phyloP scores from a whole-genome alignment of 2,329 filamentous ascomycete species.

The Colletotrichum spinosum region DNA sequence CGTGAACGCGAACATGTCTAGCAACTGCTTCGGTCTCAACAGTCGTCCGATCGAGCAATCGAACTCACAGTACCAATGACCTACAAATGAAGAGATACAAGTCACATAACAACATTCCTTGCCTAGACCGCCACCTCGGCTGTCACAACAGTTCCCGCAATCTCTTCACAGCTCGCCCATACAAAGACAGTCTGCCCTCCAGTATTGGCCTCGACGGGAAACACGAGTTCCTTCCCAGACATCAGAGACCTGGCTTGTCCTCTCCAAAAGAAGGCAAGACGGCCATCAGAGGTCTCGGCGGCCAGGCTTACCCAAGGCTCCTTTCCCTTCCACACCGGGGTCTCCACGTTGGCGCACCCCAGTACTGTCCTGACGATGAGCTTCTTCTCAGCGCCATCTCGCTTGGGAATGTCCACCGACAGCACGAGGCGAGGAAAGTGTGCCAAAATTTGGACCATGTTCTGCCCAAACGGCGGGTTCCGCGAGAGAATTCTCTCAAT shows the following conservation, averaged over 20 bases:
- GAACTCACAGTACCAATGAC: too few species aligned
- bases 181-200: constrained; percentile 67
- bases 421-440: constrained; percentile 74
- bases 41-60: too few species aligned
- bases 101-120: background rate
- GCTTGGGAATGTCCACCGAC: constrained; percentile 50
- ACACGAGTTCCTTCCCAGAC: constrained; percentile 68
- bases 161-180: constrained; percentile 86
- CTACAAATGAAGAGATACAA: too few species aligned
- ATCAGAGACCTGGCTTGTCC: constrained; percentile 73
- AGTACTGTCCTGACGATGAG: constrained; percentile 75
- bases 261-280: constrained; percentile 75
- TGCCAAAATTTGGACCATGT: constrained; percentile 72
- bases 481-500: constrained; percentile 83
- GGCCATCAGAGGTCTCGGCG: constrained; percentile 76
- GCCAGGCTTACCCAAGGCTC: constrained; percentile 79
- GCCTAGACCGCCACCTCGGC: constrained; percentile 13
- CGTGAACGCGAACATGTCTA: too few species aligned
- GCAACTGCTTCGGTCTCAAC: too few species aligned
- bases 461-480: constrained; percentile 85
- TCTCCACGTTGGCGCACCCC: constrained; percentile 75
- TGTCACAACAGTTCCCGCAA: constrained; percentile 70
- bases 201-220: constrained; percentile 63
- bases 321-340: constrained; percentile 72
- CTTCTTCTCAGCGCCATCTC: constrained; percentile 22